These are phyloP conservation scores for Tulasnella sp. DNA, from an alignment of 768 basidiomycete species.

Conservation along the genomic window DNA sequence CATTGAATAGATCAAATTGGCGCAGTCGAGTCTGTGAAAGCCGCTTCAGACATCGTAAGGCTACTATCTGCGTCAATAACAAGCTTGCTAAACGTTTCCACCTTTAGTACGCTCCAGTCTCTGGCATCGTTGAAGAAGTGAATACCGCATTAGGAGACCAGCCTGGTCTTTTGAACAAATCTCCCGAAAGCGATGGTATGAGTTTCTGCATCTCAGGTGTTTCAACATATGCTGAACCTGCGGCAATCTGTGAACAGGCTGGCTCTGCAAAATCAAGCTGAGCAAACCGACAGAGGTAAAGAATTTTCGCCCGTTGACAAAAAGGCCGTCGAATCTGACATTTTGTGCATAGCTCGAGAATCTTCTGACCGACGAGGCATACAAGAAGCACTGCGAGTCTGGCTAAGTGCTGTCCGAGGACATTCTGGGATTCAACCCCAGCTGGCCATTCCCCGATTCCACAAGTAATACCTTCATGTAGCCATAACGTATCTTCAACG, in stretches of 20 bases:
- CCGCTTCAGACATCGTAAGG: slow-evolving; percentile 87
- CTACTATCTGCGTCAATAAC: slow-evolving; percentile 39
- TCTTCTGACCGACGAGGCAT: slow-evolving; percentile 76
- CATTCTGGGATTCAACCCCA: slow-evolving; percentile 10
- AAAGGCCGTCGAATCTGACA: background rate
- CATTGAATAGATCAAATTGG: slow-evolving; percentile 70
- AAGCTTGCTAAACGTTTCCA: slow-evolving; percentile 34
- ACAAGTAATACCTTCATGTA: background rate
- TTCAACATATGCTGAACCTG: background rate
- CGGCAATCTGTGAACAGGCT: slow-evolving; percentile 58
- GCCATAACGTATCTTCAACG: slow-evolving; percentile 15
- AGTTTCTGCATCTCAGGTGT: slow-evolving; percentile 36
- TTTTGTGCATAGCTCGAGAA: slow-evolving; percentile 58
- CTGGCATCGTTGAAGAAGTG: slow-evolving; percentile 78
- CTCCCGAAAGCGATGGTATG: slow-evolving; percentile 78
- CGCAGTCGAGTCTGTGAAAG: slow-evolving; percentile 95
- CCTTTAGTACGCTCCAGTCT: slow-evolving; percentile 85
- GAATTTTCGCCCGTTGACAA: background rate
- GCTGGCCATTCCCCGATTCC: background rate
- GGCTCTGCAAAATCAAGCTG: slow-evolving; percentile 93
- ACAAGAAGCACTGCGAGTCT: slow-evolving; percentile 62
- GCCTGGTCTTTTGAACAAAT: slow-evolving; percentile 87
- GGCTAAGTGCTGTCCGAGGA: slow-evolving; percentile 11
- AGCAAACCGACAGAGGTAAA: slow-evolving; percentile 75
- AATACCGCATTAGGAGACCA: slow-evolving; percentile 68